Percentiles rank a stretch among this genome's conserved stretches.
phyloP scores from a whole-genome alignment of 306 rosid species.

The Begonia peltatifolia region DNA sequence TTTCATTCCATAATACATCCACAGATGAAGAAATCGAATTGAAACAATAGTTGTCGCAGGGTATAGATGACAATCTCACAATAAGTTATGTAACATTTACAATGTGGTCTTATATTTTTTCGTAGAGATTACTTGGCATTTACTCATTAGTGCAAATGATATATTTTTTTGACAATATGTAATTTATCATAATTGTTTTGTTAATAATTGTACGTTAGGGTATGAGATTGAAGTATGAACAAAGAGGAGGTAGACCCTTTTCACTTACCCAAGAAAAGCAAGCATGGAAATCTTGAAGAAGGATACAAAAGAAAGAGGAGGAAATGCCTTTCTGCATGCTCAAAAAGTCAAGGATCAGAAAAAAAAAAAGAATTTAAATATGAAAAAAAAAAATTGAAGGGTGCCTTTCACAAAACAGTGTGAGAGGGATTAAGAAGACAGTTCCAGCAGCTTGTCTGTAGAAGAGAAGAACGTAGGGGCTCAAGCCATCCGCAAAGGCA shows the following conservation, averaged over 20 bases:
- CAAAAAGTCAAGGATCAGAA: neutral
- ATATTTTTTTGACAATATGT: too few relatives aligned
- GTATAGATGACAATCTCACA: too few relatives aligned
- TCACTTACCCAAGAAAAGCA: constrained; percentile 51
- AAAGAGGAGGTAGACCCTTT: neutral
- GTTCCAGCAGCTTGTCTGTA: constrained; percentile 10
- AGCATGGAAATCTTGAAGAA: constrained; percentile 61
- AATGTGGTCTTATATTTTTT: too few relatives aligned
- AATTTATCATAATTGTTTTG: neutral
- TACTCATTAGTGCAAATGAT: too few relatives aligned
- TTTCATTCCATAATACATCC: neutral
- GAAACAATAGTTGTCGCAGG: too few relatives aligned
- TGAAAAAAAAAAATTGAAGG: too few relatives aligned
- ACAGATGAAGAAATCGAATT: too few relatives aligned
- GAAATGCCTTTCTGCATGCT: constrained; percentile 35
- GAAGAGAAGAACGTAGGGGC: constrained; percentile 5
- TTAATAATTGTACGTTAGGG: neutral
- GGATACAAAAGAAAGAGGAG: constrained; percentile 35
- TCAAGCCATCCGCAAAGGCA: constrained; percentile 12
- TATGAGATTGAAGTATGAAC: neutral
- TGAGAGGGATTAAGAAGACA: constrained; percentile 4
- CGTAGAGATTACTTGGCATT: too few relatives aligned
- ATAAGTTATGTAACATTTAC: too few relatives aligned
- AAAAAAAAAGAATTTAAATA: too few relatives aligned
- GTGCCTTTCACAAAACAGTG: neutral